Percentiles rank a stretch among this genome's conserved stretches.
Conservation (phyloP, 176 grass and related monocot species). For the Carex scoparia region DNA sequence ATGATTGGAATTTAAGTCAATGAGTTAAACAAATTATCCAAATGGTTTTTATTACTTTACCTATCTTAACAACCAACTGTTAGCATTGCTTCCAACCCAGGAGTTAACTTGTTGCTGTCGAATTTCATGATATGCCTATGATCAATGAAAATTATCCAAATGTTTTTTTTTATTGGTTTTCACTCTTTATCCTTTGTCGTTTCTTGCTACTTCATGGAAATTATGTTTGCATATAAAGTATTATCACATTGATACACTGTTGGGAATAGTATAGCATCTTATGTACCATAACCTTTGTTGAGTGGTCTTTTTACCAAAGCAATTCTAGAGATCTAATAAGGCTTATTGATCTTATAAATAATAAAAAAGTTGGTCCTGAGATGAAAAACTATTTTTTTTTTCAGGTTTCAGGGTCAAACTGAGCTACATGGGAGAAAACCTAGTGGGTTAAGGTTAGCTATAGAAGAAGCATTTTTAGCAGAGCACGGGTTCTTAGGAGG, state of each 20-base stretch:
- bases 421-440: constrained; percentile 63
- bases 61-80: background rate
- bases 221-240: background rate
- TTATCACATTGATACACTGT: background rate
- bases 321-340: background rate
- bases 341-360: background rate
- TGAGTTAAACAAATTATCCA: constrained; percentile 4
- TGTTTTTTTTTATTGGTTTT: background rate
- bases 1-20: background rate
- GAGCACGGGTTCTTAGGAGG: constrained; percentile 79
- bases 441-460: constrained; percentile 64
- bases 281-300: background rate
- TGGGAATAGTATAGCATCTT: background rate
- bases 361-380: background rate
- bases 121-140: background rate
- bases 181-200: background rate
- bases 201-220: background rate
- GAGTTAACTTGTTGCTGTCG: background rate
- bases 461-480: constrained; percentile 91
- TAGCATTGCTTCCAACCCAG: background rate
- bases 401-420: constrained; percentile 85
- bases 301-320: background rate
- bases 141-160: background rate
- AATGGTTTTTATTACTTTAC: background rate
- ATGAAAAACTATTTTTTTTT: constrained; percentile 12